Evolutionary conservation across 371 early-diverging fungal genomes (phyloP).

Genomic region (Mucor irregularis): DNA sequence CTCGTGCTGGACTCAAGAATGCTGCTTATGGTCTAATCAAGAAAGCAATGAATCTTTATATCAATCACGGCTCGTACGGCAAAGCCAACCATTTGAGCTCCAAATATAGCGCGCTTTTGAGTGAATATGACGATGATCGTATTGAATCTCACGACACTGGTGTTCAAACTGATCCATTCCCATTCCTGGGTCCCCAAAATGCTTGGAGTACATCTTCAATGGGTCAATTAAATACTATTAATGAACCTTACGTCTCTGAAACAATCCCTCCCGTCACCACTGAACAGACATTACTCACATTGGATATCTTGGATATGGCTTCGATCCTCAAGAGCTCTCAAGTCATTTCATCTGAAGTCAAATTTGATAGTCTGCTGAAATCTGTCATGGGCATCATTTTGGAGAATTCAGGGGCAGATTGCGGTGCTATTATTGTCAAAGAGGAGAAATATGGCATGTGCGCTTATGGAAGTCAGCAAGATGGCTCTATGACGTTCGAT

Average conservation of each 20-base stretch:
- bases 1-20: slow-evolving; percentile 34
- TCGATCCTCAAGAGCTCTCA: slow-evolving; percentile 52
- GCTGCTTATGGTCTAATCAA: slow-evolving; percentile 34
- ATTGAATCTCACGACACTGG: slow-evolving; percentile 32
- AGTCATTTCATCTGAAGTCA: slow-evolving; percentile 51
- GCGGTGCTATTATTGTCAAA: slow-evolving; percentile 47
- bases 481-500: slow-evolving; percentile 42
- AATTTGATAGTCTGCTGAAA: slow-evolving; percentile 39
- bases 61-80: slow-evolving; percentile 41
- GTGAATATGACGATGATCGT: slow-evolving; percentile 29
- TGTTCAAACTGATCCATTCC: slow-evolving; percentile 46
- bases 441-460: slow-evolving; percentile 43
- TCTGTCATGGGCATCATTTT: slow-evolving; percentile 49
- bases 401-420: slow-evolving; percentile 50
- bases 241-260: slow-evolving; percentile 37
- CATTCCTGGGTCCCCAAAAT: slow-evolving; percentile 34
- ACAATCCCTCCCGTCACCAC: slow-evolving; percentile 41
- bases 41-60: slow-evolving; percentile 35
- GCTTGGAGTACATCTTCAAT: slow-evolving; percentile 42
- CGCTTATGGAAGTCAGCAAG: slow-evolving; percentile 44
- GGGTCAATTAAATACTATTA: slow-evolving; percentile 17
- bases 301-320: slow-evolving; percentile 49
- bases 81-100: slow-evolving; percentile 35
- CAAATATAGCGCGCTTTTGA: slow-evolving; percentile 27
- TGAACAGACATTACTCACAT: slow-evolving; percentile 41